phyloP scores from a whole-genome alignment of 2,329 filamentous ascomycete species.

The Magnaporthales sp. region DNA sequence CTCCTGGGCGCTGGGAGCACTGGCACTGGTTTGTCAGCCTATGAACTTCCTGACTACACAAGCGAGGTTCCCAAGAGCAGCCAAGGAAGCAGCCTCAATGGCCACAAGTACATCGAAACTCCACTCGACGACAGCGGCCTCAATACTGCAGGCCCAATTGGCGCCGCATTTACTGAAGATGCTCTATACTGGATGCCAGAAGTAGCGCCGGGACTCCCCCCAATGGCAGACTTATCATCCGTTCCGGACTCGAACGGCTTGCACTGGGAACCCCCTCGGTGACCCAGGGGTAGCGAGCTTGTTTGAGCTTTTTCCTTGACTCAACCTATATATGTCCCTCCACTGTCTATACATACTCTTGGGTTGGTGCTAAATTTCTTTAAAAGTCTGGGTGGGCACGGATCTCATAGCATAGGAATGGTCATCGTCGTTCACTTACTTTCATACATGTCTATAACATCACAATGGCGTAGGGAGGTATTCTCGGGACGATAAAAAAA shows the following conservation, averaged over 20 bases:
- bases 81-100: not conserved
- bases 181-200: constrained; percentile 40
- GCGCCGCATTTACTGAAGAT: constrained; percentile 35
- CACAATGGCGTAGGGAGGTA: not conserved
- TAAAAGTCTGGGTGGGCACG: not conserved
- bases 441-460: not conserved
- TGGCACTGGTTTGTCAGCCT: not conserved
- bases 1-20: not conserved
- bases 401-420: not conserved
- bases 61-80: constrained; percentile 14
- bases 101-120: not conserved
- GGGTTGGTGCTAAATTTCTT: not conserved
- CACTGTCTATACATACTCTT: not conserved
- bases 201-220: constrained; percentile 24
- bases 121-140: constrained; percentile 27
- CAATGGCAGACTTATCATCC: constrained; percentile 19
- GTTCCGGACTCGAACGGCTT: constrained; percentile 16
- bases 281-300: not conserved
- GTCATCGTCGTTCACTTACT: not conserved
- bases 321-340: not conserved
- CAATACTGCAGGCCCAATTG: constrained; percentile 22
- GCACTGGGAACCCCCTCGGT: not conserved
- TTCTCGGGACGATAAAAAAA: not conserved
- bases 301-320: not conserved
- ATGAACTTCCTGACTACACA: not conserved